Conservation (phyloP, 1,284 basidiomycete genomes). For the Cutaneotrichosporon spelunceum region DNA sequence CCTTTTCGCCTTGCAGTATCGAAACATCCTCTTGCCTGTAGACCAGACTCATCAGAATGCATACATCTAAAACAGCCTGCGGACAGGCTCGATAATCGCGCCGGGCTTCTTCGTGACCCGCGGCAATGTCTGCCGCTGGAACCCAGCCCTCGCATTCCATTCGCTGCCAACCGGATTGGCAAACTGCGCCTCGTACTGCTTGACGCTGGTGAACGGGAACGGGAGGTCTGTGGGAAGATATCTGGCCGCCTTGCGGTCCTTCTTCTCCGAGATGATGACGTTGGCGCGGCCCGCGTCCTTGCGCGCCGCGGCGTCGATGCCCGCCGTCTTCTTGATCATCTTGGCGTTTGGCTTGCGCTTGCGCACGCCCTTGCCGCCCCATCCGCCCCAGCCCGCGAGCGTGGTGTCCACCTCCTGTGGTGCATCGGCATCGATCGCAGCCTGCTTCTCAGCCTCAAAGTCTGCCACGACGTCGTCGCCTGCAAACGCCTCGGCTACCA, state of each 20-base stretch:
- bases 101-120: slow-evolving; percentile 83
- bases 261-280: slow-evolving; percentile 90
- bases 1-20: too few species aligned
- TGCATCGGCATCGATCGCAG: slow-evolving; percentile 76
- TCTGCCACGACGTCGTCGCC: slow-evolving; percentile 85
- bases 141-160: slow-evolving; percentile 88
- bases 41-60: too few species aligned
- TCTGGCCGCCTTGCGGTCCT: slow-evolving; percentile 86
- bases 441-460: slow-evolving; percentile 77
- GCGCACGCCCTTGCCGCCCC: slow-evolving; percentile 74
- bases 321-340: slow-evolving; percentile 74
- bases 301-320: slow-evolving; percentile 71
- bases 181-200: slow-evolving; percentile 83
- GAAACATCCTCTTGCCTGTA: too few species aligned
- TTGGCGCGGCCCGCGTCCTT: slow-evolving; percentile 79
- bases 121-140: slow-evolving; percentile 79
- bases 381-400: slow-evolving; percentile 93
- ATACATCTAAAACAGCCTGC: slow-evolving; percentile 56
- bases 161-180: slow-evolving; percentile 77
- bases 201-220: slow-evolving; percentile 84
- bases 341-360: slow-evolving; percentile 52
- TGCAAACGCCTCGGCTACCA: slow-evolving; percentile 92
- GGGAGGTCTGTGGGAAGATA: slow-evolving; percentile 87
- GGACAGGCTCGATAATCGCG: slow-evolving; percentile 68
- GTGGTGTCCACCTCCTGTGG: slow-evolving; percentile 81